phyloP scores from a whole-genome alignment of 31 red algal species.

The Bonnemaisonia californica region DNA sequence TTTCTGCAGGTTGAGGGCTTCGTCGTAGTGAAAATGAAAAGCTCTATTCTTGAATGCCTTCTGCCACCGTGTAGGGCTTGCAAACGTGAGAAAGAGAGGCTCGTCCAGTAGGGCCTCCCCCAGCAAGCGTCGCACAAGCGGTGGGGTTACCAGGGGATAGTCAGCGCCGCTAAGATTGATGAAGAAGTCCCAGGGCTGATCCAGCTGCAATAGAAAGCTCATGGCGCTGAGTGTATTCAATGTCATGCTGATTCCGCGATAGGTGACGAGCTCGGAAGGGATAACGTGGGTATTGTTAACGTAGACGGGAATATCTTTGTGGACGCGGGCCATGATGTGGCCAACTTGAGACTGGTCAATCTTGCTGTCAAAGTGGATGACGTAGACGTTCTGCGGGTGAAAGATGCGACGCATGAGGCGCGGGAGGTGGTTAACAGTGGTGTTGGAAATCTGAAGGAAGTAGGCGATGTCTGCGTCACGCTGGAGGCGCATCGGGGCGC shows the following conservation, averaged over 20 bases:
- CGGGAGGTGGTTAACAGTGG: slow-evolving; percentile 41
- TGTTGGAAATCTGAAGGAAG: slow-evolving; percentile 70
- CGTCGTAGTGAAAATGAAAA: background rate
- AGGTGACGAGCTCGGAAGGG: slow-evolving; percentile 42
- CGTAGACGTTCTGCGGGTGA: slow-evolving; percentile 67
- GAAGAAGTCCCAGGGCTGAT: slow-evolving; percentile 55
- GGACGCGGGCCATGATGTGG: background rate
- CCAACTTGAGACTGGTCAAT: background rate
- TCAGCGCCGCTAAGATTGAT: slow-evolving; percentile 70
- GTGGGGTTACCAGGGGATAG: slow-evolving; percentile 57
- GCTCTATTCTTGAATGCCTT: background rate
- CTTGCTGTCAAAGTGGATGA: slow-evolving; percentile 78
- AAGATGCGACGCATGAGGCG: slow-evolving; percentile 52
- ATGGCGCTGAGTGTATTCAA: slow-evolving; percentile 64
- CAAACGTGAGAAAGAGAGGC: slow-evolving; percentile 27
- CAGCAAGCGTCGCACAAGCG: slow-evolving; percentile 26
- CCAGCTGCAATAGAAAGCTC: background rate
- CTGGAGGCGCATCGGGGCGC: background rate
- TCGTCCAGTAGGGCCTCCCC: background rate
- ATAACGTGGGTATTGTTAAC: slow-evolving; percentile 58
- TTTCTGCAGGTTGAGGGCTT: background rate
- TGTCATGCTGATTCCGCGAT: slow-evolving; percentile 55
- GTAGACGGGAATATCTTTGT: background rate
- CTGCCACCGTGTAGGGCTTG: background rate
- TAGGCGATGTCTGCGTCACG: slow-evolving; percentile 44